These are phyloP conservation scores for Trypanosoma congolense DNA, from an alignment of 208 protist species.

Conservation along the genomic window DNA sequence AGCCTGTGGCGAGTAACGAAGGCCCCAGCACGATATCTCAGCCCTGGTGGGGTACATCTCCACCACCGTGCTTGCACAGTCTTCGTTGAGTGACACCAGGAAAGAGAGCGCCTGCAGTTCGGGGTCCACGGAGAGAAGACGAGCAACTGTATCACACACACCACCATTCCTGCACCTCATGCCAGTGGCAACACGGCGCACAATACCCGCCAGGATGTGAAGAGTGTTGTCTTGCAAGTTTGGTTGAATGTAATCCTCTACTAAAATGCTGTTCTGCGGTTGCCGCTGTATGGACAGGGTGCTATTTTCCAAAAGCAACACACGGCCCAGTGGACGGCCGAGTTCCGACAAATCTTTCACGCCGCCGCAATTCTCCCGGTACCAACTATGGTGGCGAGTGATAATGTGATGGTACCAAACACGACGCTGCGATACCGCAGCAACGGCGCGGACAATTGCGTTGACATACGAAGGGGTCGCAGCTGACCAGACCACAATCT, in stretches of 20 bases:
- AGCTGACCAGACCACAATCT: conserved; percentile 77
- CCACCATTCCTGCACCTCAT: conserved; percentile 5
- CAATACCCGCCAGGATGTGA: conserved; percentile 30
- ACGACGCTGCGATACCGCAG: conserved; percentile 27
- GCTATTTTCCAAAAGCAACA: conserved; percentile 82
- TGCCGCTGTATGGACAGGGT: conserved; percentile 58
- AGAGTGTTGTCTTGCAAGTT: conserved; percentile 50
- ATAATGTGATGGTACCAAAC: conserved; percentile 82
- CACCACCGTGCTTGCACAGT: too few species aligned
- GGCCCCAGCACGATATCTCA: conserved; percentile 10
- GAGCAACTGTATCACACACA: conserved; percentile 1
- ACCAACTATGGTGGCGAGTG: conserved; percentile 72
- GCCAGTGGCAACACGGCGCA: conserved; percentile 33
- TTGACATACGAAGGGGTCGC: conserved; percentile 63
- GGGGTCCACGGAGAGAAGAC: conserved; percentile 10
- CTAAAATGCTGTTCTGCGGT: conserved; percentile 42
- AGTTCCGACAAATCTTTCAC: conserved; percentile 69
- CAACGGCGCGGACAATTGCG: conserved; percentile 45
- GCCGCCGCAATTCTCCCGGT: conserved; percentile 20
- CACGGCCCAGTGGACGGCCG: conserved; percentile 37
- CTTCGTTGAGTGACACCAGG: neutral
- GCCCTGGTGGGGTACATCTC: too few species aligned
- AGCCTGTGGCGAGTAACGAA: conserved; percentile 19
- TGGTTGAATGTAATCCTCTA: conserved; percentile 70
- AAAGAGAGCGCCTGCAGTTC: conserved; percentile 7